Evolutionary conservation across 2,329 filamentous ascomycete species (phyloP).

Genomic region (Tympanopsis confertula): DNA sequence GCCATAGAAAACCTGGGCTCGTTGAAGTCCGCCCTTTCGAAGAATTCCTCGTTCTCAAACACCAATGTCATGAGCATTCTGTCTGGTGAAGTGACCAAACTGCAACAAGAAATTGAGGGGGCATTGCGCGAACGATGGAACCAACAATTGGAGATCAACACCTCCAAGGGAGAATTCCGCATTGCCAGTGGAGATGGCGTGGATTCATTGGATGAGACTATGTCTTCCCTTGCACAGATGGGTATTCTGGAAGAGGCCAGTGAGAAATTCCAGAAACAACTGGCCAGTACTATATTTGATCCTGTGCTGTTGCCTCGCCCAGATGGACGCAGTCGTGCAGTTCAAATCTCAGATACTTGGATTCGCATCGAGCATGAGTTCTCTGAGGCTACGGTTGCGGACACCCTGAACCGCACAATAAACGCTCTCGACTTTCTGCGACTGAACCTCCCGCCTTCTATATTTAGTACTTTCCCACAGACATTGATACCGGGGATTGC

Average conservation of each 20-base stretch:
- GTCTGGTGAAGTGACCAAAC: not conserved
- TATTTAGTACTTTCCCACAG: conserved; percentile 24
- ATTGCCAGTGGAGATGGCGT: not conserved
- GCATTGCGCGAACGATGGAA: not conserved
- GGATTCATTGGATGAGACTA: not conserved
- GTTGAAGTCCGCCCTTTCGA: not conserved
- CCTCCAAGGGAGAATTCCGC: not conserved
- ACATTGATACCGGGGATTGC: conserved; percentile 35
- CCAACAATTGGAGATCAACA: not conserved
- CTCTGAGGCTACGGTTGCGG: not conserved
- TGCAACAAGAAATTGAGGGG: not conserved
- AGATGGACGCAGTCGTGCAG: not conserved
- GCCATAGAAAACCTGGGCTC: not conserved
- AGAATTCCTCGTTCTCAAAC: not conserved
- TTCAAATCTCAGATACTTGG: not conserved
- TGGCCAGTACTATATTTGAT: not conserved
- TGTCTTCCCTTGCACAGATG: not conserved
- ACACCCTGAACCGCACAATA: not conserved
- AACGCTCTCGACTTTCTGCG: not conserved
- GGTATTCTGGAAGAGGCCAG: not conserved
- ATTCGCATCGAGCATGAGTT: not conserved
- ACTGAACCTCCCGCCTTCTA: not conserved
- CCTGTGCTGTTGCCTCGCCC: not conserved
- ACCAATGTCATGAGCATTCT: not conserved
- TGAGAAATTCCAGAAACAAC: not conserved